phyloP scores from a whole-genome alignment of 495 filamentous ascomycete genomes.

The Penicillium ochrochloron region DNA sequence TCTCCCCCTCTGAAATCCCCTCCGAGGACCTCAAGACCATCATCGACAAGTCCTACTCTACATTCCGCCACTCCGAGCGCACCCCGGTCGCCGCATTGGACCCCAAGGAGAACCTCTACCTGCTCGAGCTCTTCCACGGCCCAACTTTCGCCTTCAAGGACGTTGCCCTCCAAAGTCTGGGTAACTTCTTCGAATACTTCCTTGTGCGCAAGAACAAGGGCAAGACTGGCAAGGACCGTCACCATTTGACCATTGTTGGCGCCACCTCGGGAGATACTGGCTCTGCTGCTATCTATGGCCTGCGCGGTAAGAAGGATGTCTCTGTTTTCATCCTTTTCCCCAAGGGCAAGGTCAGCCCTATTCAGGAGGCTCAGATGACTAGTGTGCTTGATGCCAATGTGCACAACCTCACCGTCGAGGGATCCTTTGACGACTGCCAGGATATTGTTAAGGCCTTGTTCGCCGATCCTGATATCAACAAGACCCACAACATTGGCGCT shows the following conservation, averaged over 20 bases:
- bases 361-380: constrained; percentile 96
- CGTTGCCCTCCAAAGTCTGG: constrained; percentile 85
- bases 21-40: constrained; percentile 77
- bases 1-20: constrained; percentile 82
- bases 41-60: constrained; percentile 78
- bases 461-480: constrained; percentile 76
- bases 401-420: constrained; percentile 82
- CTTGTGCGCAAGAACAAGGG: constrained; percentile 79
- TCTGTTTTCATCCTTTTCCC: constrained; percentile 89
- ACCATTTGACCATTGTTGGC: constrained; percentile 88
- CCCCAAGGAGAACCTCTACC: constrained; percentile 68
- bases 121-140: constrained; percentile 97
- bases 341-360: constrained; percentile 77
- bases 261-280: constrained; percentile 96
- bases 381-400: constrained; percentile 84
- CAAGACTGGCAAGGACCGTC: constrained; percentile 57
- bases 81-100: constrained; percentile 74
- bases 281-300: constrained; percentile 94
- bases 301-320: constrained; percentile 95
- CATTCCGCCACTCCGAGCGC: constrained; percentile 76
- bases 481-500: constrained; percentile 36
- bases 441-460: constrained; percentile 95
- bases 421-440: constrained; percentile 96
- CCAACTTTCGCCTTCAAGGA: constrained; percentile 67
- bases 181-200: constrained; percentile 97